These are phyloP conservation scores for Penicillium paxilli DNA, from an alignment of 495 filamentous ascomycete genomes.

Conservation along the genomic window DNA sequence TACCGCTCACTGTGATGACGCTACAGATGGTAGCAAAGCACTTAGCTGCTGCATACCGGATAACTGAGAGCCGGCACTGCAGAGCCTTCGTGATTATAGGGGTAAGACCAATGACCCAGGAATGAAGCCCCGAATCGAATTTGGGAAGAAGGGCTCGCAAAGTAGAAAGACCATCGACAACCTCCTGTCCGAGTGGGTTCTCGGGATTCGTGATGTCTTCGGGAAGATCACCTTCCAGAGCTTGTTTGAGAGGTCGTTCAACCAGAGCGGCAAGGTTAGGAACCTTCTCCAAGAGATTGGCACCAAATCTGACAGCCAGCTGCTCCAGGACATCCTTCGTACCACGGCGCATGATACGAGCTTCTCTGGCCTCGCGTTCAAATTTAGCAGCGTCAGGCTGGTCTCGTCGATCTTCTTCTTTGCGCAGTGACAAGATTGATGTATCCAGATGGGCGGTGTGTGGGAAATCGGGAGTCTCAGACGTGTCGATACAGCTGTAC, in stretches of 20 bases:
- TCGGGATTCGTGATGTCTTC: slow-evolving; percentile 66
- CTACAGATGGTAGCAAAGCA: slow-evolving; percentile 97
- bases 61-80: slow-evolving; percentile 81
- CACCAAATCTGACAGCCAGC: slow-evolving; percentile 73
- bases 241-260: slow-evolving; percentile 71
- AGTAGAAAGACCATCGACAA: slow-evolving; percentile 90
- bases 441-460: slow-evolving; percentile 71
- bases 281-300: slow-evolving; percentile 71
- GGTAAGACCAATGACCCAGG: slow-evolving; percentile 77
- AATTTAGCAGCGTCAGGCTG: slow-evolving; percentile 86
- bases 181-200: slow-evolving; percentile 77
- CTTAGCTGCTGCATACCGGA: slow-evolving; percentile 95
- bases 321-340: slow-evolving; percentile 95
- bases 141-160: slow-evolving; percentile 87
- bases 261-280: slow-evolving; percentile 80
- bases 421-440: slow-evolving; percentile 85
- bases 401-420: slow-evolving; percentile 94
- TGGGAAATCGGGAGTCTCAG: slow-evolving; percentile 93
- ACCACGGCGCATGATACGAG: slow-evolving; percentile 84
- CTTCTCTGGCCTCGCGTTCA: slow-evolving; percentile 80
- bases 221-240: slow-evolving; percentile 73
- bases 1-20: slow-evolving; percentile 88
- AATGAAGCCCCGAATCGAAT: slow-evolving; percentile 68
- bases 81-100: slow-evolving; percentile 86
- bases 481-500: slow-evolving; percentile 95